Conservation (phyloP, 2,329 filamentous ascomycete species). For the Fusarium brachygibbosum region DNA sequence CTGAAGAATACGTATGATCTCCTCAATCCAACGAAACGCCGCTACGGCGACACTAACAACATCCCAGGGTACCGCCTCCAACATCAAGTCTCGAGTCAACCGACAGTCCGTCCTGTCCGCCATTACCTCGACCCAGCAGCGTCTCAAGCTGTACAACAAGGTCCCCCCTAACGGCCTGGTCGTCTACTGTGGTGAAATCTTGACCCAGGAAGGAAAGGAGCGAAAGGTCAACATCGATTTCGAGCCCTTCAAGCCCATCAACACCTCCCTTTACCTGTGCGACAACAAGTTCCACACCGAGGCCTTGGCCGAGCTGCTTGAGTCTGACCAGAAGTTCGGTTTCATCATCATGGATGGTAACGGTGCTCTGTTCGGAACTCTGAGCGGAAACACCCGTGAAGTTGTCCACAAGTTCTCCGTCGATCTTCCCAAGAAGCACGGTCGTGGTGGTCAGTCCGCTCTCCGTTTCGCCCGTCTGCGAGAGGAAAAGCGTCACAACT, state of each 20-base stretch:
- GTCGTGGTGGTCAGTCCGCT: slow-evolving; percentile 99
- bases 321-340: slow-evolving; percentile 98
- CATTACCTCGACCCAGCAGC: slow-evolving; percentile 98
- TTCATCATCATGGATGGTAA: slow-evolving; percentile 99
- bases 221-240: slow-evolving; percentile 99
- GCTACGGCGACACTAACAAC: slow-evolving; percentile 37
- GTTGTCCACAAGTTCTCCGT: slow-evolving; percentile 98
- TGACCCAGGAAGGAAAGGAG: slow-evolving; percentile 98
- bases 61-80: slow-evolving; percentile 90
- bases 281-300: slow-evolving; percentile 99
- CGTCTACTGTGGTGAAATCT: slow-evolving; percentile 99
- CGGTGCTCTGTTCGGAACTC: slow-evolving; percentile 94
- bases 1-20: slow-evolving; percentile 93
- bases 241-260: slow-evolving; percentile 99
- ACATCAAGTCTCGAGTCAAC: slow-evolving; percentile 99
- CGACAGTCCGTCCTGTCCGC: slow-evolving; percentile 97
- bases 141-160: slow-evolving; percentile 99
- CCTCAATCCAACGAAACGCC: neutral
- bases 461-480: slow-evolving; percentile 99
- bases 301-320: slow-evolving; percentile 93
- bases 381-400: slow-evolving; percentile 97
- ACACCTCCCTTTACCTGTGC: slow-evolving; percentile 98
- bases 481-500: slow-evolving; percentile 99
- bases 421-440: slow-evolving; percentile 99
- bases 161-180: slow-evolving; percentile 97